Conservation (phyloP, 2,329 filamentous ascomycete genomes). For the Calonectria multiphialidica region DNA sequence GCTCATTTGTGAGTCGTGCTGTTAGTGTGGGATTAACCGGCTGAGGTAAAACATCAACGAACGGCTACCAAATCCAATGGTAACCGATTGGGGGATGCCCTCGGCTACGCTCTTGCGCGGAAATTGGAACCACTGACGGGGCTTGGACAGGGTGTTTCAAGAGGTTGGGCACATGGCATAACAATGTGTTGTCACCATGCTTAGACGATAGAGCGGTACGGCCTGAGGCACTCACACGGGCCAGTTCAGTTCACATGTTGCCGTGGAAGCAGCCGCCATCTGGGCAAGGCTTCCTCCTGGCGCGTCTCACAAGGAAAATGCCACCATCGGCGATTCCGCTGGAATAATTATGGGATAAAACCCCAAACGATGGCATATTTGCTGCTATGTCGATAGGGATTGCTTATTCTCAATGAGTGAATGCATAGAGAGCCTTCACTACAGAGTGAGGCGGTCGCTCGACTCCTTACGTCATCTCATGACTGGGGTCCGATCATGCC, state of each 20-base stretch:
- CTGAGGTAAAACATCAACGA: too few relatives aligned
- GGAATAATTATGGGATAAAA: neutral
- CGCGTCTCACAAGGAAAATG: neutral
- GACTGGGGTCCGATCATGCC: neutral
- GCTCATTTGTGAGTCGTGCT: neutral
- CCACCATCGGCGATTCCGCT: neutral
- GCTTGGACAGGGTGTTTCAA: neutral
- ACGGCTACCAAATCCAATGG: neutral
- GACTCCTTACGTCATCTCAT: conserved; percentile 22
- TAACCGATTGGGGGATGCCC: neutral
- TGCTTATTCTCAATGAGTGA: neutral
- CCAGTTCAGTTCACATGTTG: neutral
- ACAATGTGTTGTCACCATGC: neutral
- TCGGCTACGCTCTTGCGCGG: neutral
- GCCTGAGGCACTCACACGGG: neutral
- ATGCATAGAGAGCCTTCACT: conserved; percentile 1
- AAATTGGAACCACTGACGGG: neutral
- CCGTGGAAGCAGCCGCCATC: neutral
- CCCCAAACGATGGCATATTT: neutral
- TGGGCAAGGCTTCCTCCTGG: neutral
- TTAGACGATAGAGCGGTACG: neutral
- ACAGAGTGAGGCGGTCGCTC: neutral
- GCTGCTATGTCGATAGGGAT: neutral
- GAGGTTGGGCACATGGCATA: neutral
- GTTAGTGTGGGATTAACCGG: neutral